Conservation (phyloP, 1,139 yeast genomes). For the Taphrina betulina region DNA sequence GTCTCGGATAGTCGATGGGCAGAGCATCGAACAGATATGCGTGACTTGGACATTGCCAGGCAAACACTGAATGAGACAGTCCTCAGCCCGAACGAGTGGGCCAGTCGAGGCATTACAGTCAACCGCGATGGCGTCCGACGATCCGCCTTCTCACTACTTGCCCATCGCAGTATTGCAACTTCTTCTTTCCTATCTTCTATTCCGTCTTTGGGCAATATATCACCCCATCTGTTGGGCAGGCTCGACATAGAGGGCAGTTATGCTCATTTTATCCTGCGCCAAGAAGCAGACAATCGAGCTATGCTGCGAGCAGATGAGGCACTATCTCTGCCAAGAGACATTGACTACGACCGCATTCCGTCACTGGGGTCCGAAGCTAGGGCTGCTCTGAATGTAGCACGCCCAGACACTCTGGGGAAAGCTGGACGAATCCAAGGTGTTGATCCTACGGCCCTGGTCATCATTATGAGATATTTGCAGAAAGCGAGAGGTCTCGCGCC, state of each 20-base stretch:
- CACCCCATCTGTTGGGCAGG: constrained; percentile 48
- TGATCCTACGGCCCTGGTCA: constrained; percentile 60
- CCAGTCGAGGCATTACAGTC: constrained; percentile 46
- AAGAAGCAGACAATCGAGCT: constrained; percentile 66
- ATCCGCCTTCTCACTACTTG: constrained; percentile 58
- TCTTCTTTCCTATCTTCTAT: constrained; percentile 39
- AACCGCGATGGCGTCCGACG: constrained; percentile 44
- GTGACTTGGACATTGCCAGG: constrained; percentile 51
- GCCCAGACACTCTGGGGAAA: constrained; percentile 90
- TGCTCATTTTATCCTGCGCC: constrained; percentile 75
- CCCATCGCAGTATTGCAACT: constrained; percentile 48
- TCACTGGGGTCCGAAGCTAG: constrained; percentile 74
- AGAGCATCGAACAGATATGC: constrained; percentile 51
- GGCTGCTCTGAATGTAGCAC: constrained; percentile 64
- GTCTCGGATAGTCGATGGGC: constrained; percentile 62
- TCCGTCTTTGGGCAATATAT: constrained; percentile 7
- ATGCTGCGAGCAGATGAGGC: constrained; percentile 80
- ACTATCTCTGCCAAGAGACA: constrained; percentile 58
- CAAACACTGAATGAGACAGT: constrained; percentile 51
- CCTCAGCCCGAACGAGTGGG: constrained; percentile 65
- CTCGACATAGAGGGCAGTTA: constrained; percentile 79
- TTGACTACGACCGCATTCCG: constrained; percentile 56
- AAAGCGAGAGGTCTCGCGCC: constrained; percentile 3
- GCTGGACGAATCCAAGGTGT: constrained; percentile 93
- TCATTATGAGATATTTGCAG: constrained; percentile 24